Percentiles rank a stretch among this genome's conserved stretches.
Conservation (phyloP, 208 protist genomes). For the Angomonas desouzai region DNA sequence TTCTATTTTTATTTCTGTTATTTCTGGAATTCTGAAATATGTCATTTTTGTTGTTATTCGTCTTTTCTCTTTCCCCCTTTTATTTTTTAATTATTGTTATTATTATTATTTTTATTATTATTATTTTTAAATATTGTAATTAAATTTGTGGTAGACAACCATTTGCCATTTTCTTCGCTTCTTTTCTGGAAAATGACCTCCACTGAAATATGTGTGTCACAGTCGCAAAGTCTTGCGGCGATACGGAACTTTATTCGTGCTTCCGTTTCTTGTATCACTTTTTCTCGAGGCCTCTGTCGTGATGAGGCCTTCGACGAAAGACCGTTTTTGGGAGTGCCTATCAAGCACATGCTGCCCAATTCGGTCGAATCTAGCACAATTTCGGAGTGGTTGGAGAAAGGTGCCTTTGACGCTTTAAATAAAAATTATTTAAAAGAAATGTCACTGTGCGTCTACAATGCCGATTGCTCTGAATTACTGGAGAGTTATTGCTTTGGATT, state of each 20-base stretch:
- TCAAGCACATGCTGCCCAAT: slow-evolving; percentile 58
- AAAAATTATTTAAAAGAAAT: slow-evolving; percentile 74
- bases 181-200: too few relatives aligned
- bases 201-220: slow-evolving; percentile 43
- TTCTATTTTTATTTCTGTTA: too few relatives aligned
- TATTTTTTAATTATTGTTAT: too few relatives aligned
- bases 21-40: too few relatives aligned
- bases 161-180: too few relatives aligned
- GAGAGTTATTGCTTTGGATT: slow-evolving; percentile 80
- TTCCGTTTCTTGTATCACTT: slow-evolving; percentile 74
- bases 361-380: slow-evolving; percentile 52
- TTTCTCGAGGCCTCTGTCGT: slow-evolving; percentile 64
- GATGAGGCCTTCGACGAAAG: slow-evolving; percentile 61
- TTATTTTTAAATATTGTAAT: too few relatives aligned
- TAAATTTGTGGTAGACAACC: too few relatives aligned
- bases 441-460: slow-evolving; percentile 69
- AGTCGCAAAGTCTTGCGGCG: slow-evolving; percentile 74
- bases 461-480: slow-evolving; percentile 43
- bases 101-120: too few relatives aligned
- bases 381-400: slow-evolving; percentile 71
- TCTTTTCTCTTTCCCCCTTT: too few relatives aligned
- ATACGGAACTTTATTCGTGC: slow-evolving; percentile 79
- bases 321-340: slow-evolving; percentile 48
- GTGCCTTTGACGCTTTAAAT: slow-evolving; percentile 81
- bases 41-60: too few relatives aligned